Evolutionary conservation across 2,329 filamentous ascomycete species (phyloP), one percentile per base, ranked within the genome.

Genomic region (Hirsutella minnesotensis): DNA sequence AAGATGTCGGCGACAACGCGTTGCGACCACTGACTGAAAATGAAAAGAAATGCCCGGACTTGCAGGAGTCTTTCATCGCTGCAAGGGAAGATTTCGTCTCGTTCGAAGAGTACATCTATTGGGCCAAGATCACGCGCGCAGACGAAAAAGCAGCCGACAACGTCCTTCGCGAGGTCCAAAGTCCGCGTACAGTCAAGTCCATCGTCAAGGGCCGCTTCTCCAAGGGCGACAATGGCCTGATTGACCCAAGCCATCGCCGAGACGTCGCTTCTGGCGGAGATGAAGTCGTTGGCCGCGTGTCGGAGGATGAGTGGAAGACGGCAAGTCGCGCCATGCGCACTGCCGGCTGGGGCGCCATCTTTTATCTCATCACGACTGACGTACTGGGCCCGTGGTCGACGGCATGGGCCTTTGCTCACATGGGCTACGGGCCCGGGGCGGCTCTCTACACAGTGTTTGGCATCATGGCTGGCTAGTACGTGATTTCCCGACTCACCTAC

Each of bases 351-450:
- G 65, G 67, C 8, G 62, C 66, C 27, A 57, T 65, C 34, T 73
- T 73, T 48, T 70, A 68, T 41, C 56, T 71, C 40, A 70, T 70
- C 51, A 69, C 67, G 13, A 70, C 68, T 1, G 68, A 70, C 46
- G 65, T 70, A 38, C 52, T 70, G 5, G 68, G 68, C 1, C 66
- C 66, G 1, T 65, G 58, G 41, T 62, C 60, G 19, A 59, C 64
- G 12, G 61, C 61, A 51, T 58, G 38, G 54, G 51, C 44, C 20
- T 53, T 53, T 45, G 44, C 54, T 30, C 47, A 62, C 22, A 49
- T 68, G 53, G 65, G 65, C 16, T 63, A 64, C 50, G 64, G 60
- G 5, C 66, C 67, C 1, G 67, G 67, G 9, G 49, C 69, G 16
- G 63, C 59, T 1, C 52, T 70, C 1, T 69, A 64, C 46, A 65